These are phyloP conservation scores for cucumber (Cucumis sativus) DNA, from an alignment of 306 rosid species.

Conservation along the genomic window Cucumber_9930_V3 NC_026655.2:6256001-6256500, in stretches of 20 bases:
- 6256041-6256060: constrained; percentile 58
- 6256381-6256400: constrained; percentile 35
- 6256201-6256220: constrained; percentile 57
- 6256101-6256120: constrained; percentile 47
- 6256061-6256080: constrained; percentile 79
- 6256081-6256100: constrained; percentile 47
- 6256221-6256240: constrained; percentile 62
- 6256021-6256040: constrained; percentile 73
- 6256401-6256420: constrained; percentile 57
- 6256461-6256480: constrained; percentile 27
- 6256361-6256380: constrained; percentile 39
- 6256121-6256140: constrained; percentile 62
- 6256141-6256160: constrained; percentile 62
- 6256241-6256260: constrained; percentile 60
- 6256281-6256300: constrained; percentile 61
- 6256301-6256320: constrained; percentile 49
- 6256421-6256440: constrained; percentile 48
- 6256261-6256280: constrained; percentile 73
- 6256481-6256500: constrained; percentile 60
- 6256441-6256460: constrained; percentile 52
- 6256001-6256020: constrained; percentile 47
- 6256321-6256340: constrained; percentile 45
- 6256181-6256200: constrained; percentile 64
- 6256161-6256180: constrained; percentile 50
- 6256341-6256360: constrained; percentile 38